Evolutionary conservation across 768 basidiomycete genomes (phyloP).

Genomic region (Pleurotus sapidus): DNA sequence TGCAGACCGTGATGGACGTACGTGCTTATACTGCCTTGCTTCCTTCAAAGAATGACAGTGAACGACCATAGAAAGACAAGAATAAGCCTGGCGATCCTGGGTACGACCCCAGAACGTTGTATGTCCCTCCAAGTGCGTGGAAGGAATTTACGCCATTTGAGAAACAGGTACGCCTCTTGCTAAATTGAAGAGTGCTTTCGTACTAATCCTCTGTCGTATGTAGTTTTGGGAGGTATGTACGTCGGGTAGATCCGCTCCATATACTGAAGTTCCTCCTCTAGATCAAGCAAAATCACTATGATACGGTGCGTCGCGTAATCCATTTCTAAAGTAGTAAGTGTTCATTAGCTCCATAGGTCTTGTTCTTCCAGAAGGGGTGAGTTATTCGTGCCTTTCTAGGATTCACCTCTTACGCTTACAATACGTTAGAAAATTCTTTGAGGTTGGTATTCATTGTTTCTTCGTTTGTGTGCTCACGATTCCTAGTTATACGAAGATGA

Average conservation of each 20-base stretch:
- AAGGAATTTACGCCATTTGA: conserved; percentile 91
- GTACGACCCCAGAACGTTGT: conserved; percentile 89
- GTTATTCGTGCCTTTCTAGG: conserved; percentile 9
- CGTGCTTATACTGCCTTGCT: conserved; percentile 16
- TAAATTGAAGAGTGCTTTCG: background rate
- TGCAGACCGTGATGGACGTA: conserved; percentile 71
- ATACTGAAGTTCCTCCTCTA: conserved; percentile 21
- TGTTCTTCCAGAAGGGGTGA: conserved; percentile 99
- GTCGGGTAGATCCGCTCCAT: background rate
- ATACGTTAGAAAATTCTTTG: conserved; percentile 67
- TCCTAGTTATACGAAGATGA: conserved; percentile 90
- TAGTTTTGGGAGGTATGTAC: conserved; percentile 70
- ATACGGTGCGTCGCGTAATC: conserved; percentile 58
- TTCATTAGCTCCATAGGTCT: conserved; percentile 41
- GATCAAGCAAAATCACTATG: conserved; percentile 97
- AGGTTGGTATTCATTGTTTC: conserved; percentile 37
- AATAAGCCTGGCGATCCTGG: conserved; percentile 73
- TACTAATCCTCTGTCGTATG: conserved; percentile 2
- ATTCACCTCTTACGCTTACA: background rate
- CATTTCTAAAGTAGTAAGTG: conserved; percentile 11
- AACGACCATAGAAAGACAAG: conserved; percentile 66
- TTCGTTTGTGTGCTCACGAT: conserved; percentile 2
- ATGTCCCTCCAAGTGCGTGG: conserved; percentile 78
- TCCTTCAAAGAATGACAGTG: background rate
- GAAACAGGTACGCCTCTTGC: conserved; percentile 56